These are phyloP conservation scores for Penicillium longicatenatum DNA, from an alignment of 495 filamentous ascomycete genomes.

Conservation along the genomic window DNA sequence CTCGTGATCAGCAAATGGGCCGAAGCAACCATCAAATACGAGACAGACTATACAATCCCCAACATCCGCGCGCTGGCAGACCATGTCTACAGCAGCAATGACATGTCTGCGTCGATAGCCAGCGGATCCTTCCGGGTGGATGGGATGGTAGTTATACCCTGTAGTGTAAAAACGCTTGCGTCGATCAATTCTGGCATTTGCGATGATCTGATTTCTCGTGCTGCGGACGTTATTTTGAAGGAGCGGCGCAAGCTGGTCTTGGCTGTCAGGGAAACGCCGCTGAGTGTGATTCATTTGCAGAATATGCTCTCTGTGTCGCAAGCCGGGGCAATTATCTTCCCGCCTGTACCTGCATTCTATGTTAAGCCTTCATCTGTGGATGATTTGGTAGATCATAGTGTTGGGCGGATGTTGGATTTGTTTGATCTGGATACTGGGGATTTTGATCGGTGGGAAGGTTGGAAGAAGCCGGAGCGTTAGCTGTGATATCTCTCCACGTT, in stretches of 20 bases:
- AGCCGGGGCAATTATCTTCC: constrained; percentile 43
- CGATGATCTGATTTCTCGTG: constrained; percentile 47
- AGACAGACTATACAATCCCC: constrained; percentile 37
- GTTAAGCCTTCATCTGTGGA: constrained; percentile 35
- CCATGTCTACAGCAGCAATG: constrained; percentile 39
- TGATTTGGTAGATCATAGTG: constrained; percentile 44
- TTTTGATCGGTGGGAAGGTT: constrained; percentile 44
- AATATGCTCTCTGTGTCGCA: constrained; percentile 47
- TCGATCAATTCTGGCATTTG: constrained; percentile 26
- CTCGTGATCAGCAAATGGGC: constrained; percentile 48
- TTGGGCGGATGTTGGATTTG: constrained; percentile 46
- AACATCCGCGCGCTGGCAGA: constrained; percentile 42
- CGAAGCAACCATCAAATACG: constrained; percentile 43
- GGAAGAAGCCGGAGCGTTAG: constrained; percentile 13
- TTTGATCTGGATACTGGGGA: constrained; percentile 45
- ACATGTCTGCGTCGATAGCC: constrained; percentile 36
- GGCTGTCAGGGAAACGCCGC: constrained; percentile 45
- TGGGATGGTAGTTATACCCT: constrained; percentile 43
- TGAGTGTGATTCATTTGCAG: constrained; percentile 46
- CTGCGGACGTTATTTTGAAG: constrained; percentile 50
- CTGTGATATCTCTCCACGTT: no score
- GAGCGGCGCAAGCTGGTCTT: constrained; percentile 44
- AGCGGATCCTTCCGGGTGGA: constrained; percentile 39
- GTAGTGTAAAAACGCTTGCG: constrained; percentile 44
- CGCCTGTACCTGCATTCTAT: constrained; percentile 45